Percentiles rank a stretch among this genome's conserved stretches.
phyloP scores from a whole-genome alignment of 805 yeast species.

The Pichia rugopelliculosa region DNA sequence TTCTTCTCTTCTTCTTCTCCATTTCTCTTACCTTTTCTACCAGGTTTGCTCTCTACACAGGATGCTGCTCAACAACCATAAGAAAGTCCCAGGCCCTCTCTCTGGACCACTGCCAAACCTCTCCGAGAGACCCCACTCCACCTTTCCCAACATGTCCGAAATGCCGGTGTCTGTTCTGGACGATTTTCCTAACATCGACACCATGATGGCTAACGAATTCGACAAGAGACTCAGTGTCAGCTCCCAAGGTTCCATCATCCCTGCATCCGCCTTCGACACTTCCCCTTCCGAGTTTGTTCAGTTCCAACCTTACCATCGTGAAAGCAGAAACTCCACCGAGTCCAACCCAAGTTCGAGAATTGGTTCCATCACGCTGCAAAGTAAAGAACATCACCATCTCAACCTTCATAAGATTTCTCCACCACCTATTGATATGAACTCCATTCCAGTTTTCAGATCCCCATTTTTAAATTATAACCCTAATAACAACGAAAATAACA shows the following conservation, averaged over 20 bases:
- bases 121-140: not conserved
- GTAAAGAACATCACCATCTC: not conserved
- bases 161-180: not conserved
- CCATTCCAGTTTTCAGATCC: not conserved
- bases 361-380: not conserved
- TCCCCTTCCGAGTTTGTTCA: not conserved
- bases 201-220: not conserved
- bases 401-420: not conserved
- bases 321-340: not conserved
- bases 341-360: not conserved
- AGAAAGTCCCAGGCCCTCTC: not conserved
- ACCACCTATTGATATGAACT: not conserved
- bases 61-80: not conserved
- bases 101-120: not conserved
- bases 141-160: not conserved
- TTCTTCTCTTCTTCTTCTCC: not conserved
- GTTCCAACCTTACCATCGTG: not conserved
- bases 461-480: not conserved
- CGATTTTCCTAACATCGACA: not conserved
- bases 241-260: not conserved
- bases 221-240: not conserved
- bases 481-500: not conserved
- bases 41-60: not conserved
- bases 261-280: not conserved
- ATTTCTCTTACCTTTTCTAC: not conserved